Evolutionary conservation across 2,329 filamentous ascomycete genomes (phyloP), one percentile per base, ranked within the genome.

Genomic region (Hypoxylon sp.): DNA sequence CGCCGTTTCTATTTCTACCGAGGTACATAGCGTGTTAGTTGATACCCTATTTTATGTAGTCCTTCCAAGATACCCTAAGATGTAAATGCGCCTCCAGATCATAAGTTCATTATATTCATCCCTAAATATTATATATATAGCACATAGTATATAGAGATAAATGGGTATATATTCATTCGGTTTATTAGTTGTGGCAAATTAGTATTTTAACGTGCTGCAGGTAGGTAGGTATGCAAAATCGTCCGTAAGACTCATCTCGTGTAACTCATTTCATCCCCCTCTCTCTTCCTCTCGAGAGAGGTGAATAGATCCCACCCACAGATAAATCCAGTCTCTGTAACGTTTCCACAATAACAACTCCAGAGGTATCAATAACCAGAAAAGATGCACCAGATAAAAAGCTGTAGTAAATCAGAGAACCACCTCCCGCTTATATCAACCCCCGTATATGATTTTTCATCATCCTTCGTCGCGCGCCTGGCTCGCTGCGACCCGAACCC

Each of bases 311-410:
- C 30, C 47, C 27, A 27, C 16, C 42, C 40, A 3, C 21, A 29
- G 37, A 37, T n/a, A n/a, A n/a, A n/a, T 51, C 46, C 56, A 57
- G 49, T 59, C 49, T 56, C 49, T 48, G 45, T 45, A 48, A 31
- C 41, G 38, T 26, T 40, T 19, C 38, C 17, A 30, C 46, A 43
- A 36, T 9, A 25, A 36, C 27, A 56, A 53, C 51, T 57, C 48
- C 52, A 21, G 52, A 54, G 56, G 56, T 59, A 59, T 59, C 56
- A 56, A 57, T 45, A 57, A 43, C 52, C 37, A 43, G 47, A 21
- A 43, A 51, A 20, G 11, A 50, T 53, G 52, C 56, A 44, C 52
- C 56, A 13, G 6, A 40, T 21, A 31, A 43, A 45, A 29, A 26
- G 13, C 35, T 34, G 16, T 23, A 26, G 23, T 44, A 37, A 44